Evolutionary conservation across 1,139 yeast genomes (phyloP), one percentile per base, ranked within the genome.

Genomic region (Sugiyamaella xylanicola): DNA sequence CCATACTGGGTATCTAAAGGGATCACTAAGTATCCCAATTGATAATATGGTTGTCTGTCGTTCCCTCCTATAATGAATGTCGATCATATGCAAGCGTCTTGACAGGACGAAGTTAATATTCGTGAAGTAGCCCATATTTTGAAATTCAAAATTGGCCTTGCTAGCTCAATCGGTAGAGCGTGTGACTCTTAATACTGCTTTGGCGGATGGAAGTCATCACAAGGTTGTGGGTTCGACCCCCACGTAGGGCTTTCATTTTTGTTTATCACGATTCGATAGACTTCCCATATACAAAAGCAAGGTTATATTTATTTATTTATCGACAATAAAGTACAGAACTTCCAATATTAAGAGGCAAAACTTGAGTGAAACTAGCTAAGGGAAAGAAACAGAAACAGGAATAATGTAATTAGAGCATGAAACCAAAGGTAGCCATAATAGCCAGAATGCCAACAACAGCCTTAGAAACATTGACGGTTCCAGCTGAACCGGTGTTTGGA

Each of bases 391-490:
- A 32, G 32, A 32, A 32, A 32, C 13, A 32, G 13, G 15, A n/a
- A 32, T 25, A 9, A 25, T 25, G 29, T 5, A 11, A 32, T 44
- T 44, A 44, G 21, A 44, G 39, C 48, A 44, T 44, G 37, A 44
- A 32, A 17, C 48, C 48, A 15, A 44, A 44, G 16, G 48, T 44
- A 2, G 36, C 48, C 48, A 44, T 44, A 11, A 44, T n/a, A 2
- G 48, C 48, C 11, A 44, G 48, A 19, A 44, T 2, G 15, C 48
- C 36, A 25, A 44, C 48, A 15, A 44, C 4, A 4, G 21, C 48
- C 36, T 44, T 44, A 2, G 48, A 32, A 15, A 25, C 48, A 27
- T 15, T 44, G 9, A 44, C 4, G 29, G 17, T 29, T 8, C 13
- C 13, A 8, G 16, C 47, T 9, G 47, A 25, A 43, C 47, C 47